These are phyloP conservation scores for Lasiodiplodia theobromae DNA, from an alignment of 2,329 filamentous ascomycete genomes.

Conservation along the genomic window DNA sequence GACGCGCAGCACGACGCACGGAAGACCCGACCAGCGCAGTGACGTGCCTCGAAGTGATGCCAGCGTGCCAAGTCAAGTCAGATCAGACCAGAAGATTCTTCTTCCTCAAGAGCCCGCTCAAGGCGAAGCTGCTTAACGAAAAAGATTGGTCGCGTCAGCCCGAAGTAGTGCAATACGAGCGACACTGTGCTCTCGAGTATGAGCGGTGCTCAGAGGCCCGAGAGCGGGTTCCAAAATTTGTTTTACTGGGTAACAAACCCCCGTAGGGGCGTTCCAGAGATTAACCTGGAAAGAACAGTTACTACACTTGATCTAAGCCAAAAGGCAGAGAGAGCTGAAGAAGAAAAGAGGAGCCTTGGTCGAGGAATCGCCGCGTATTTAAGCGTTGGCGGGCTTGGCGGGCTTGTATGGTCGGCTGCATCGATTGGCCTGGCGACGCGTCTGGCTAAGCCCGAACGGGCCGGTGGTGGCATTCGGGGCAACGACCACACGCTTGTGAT, in stretches of 20 bases:
- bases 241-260: not conserved
- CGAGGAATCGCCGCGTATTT: not conserved
- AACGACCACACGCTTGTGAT: too few species aligned
- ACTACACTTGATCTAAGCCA: not conserved
- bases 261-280: not conserved
- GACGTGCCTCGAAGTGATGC: not conserved
- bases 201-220: too few species aligned
- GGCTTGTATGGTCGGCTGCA: not conserved
- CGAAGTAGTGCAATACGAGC: too few species aligned
- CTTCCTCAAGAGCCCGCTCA: not conserved
- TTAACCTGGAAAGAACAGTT: not conserved
- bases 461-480: not conserved
- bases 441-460: not conserved
- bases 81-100: not conserved
- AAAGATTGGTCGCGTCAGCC: not conserved
- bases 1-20: not conserved
- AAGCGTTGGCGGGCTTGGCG: not conserved
- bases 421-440: not conserved
- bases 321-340: conserved; percentile 2
- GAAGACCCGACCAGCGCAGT: not conserved
- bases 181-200: too few species aligned
- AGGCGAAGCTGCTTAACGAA: not conserved
- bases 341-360: not conserved
- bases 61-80: not conserved
- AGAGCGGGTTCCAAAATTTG: not conserved